Evolutionary conservation across 2,329 filamentous ascomycete genomes (phyloP).

Genomic region (Colletotrichum somersetense): DNA sequence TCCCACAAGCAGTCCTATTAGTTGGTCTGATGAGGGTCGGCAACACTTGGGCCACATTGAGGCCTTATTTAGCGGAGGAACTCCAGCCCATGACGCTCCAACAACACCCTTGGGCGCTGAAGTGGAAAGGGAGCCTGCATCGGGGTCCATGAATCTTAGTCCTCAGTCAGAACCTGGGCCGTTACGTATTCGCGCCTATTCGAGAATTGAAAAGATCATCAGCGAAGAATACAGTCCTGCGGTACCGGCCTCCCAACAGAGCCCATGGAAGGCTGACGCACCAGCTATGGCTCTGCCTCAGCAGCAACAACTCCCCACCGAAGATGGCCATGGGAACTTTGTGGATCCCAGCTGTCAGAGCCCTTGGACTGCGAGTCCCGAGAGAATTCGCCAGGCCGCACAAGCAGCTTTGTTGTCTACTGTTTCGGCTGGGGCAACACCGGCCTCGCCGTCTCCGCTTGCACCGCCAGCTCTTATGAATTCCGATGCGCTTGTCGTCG

Average conservation of each 20-base stretch:
- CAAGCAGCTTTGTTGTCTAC: conserved; percentile 16
- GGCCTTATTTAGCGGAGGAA: neutral
- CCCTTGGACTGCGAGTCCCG: conserved; percentile 43
- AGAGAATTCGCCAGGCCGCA: conserved; percentile 29
- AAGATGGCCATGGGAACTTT: neutral
- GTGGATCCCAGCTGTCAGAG: conserved; percentile 29
- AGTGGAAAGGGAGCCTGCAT: neutral
- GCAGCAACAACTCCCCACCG: neutral
- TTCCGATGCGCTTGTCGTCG: neutral
- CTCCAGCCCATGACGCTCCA: neutral
- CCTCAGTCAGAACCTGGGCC: neutral
- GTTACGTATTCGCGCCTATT: neutral
- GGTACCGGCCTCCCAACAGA: conserved; percentile 32
- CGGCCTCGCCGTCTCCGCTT: conserved; percentile 19
- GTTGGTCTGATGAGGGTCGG: neutral
- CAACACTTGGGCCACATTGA: neutral
- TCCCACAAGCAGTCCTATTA: neutral
- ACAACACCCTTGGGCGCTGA: neutral
- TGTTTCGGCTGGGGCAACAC: neutral
- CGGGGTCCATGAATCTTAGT: neutral
- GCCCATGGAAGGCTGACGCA: conserved; percentile 31
- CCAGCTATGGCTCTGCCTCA: neutral
- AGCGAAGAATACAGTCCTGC: neutral
- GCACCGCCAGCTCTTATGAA: neutral
- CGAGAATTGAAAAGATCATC: neutral